These are phyloP conservation scores for Oryza australiensis DNA, from an alignment of 176 grass and related monocot genomes.

Conservation along the genomic window DNA sequence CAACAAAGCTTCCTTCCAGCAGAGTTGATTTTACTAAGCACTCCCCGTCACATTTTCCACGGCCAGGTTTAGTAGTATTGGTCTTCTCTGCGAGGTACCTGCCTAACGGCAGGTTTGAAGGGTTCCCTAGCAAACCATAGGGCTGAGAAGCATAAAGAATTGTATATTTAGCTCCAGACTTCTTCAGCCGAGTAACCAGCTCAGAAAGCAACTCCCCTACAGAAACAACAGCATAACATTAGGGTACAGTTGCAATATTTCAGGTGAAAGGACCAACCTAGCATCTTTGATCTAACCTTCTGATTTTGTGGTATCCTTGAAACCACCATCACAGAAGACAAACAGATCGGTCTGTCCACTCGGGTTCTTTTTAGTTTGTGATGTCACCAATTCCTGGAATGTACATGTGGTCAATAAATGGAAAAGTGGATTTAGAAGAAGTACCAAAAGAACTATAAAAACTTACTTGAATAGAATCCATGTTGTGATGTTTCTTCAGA, in stretches of 20 bases:
- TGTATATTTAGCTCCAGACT: conserved; percentile 65
- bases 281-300: conserved; percentile 62
- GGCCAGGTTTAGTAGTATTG: conserved; percentile 37
- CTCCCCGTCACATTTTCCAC: conserved; percentile 66
- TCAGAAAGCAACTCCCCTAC: conserved; percentile 78
- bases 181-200: conserved; percentile 50
- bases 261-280: conserved; percentile 6
- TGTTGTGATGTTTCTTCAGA: conserved; percentile 52
- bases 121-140: conserved; percentile 38
- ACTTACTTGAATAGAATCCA: conserved; percentile 67
- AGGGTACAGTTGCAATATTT: background rate
- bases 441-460: background rate
- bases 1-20: conserved; percentile 91
- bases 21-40: conserved; percentile 84
- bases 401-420: background rate
- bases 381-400: conserved; percentile 58
- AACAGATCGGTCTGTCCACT: conserved; percentile 58
- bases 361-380: conserved; percentile 39
- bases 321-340: conserved; percentile 63
- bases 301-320: conserved; percentile 47
- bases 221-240: conserved; percentile 5
- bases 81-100: conserved; percentile 78
- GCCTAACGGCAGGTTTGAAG: conserved; percentile 38
- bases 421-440: background rate
- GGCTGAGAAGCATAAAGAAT: conserved; percentile 85